These are phyloP conservation scores for Coemansia sp. DNA, from an alignment of 192 early-diverging fungal species.

Conservation along the genomic window DNA sequence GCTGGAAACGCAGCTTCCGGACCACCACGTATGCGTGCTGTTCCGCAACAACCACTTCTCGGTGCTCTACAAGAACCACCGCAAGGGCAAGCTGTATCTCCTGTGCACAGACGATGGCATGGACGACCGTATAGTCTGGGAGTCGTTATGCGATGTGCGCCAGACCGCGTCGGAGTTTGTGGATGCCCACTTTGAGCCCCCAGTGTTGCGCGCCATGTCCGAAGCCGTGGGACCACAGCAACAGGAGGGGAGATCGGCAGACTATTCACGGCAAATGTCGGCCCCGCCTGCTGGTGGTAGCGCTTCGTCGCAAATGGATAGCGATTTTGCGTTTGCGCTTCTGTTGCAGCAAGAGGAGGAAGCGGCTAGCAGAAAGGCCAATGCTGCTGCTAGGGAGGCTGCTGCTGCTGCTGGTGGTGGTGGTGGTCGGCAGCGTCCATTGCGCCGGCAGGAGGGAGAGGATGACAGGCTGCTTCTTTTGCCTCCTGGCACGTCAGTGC, in stretches of 20 bases:
- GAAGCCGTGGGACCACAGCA: background rate
- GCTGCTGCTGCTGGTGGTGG: too few relatives aligned
- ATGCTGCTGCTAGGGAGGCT: too few relatives aligned
- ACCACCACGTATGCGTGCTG: constrained; percentile 67
- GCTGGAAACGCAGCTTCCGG: constrained; percentile 66
- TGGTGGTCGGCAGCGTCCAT: constrained; percentile 12
- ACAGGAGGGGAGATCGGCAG: background rate
- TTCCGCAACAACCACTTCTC: constrained; percentile 97
- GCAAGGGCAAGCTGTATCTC: constrained; percentile 54
- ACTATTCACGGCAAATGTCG: constrained; percentile 25
- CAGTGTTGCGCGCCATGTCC: background rate
- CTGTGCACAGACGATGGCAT: constrained; percentile 74
- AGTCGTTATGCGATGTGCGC: constrained; percentile 67
- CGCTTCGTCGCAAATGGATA: constrained; percentile 31
- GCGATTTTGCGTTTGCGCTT: constrained; percentile 56
- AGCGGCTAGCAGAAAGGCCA: background rate
- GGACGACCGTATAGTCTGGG: constrained; percentile 72
- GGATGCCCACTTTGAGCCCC: constrained; percentile 57
- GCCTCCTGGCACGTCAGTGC: too few relatives aligned
- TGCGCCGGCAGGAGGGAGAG: constrained; percentile 16
- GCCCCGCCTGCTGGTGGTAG: background rate
- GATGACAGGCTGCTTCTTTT: too few relatives aligned
- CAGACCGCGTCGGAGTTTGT: constrained; percentile 65
- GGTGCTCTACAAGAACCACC: constrained; percentile 65
- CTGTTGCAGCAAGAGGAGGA: constrained; percentile 51